Evolutionary conservation across 805 yeast species (phyloP), one percentile per base, ranked within the genome.

Genomic region (Pichia membranifaciens): DNA sequence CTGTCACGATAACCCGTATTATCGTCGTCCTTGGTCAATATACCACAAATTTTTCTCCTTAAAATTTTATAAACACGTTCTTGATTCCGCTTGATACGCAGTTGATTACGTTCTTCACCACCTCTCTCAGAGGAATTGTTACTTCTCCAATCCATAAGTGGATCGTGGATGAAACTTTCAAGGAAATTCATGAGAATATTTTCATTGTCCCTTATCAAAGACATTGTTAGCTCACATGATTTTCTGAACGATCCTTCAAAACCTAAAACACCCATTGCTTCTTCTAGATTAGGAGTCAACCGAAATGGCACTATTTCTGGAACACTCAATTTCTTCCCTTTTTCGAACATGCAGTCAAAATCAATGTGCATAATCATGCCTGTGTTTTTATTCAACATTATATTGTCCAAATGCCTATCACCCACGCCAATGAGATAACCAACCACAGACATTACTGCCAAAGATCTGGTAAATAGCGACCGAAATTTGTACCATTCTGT

Each of bases 241-340:
- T 76, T 80, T 52, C 96, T 74, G 64, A 89, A 93, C 0, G 87
- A 74, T 0, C 99, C 99, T 59, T 93, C 98, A 29, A 87, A 81
- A 1, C 93, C 93, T 40, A 84, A 78, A 0, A 88, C 79, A 2
- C 98, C 98, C 63, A 65, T 63, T 0, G 96, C 97, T 62, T 89
- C 96, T 3, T 82, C 81, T 71, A 93, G 75, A 59, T 93, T 91
- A 43, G 81, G 84, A 0, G 99, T 93, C 41, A 93, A 64, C 54
- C 99, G 72, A 65, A 93, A 93, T 0, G 99, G 99, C 2, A 93
- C 99, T 28, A 87, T 71, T 60, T 93, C 99, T 0, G 99, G 99
- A 5, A 85, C 82, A 0, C 78, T 77, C 18, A 78, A 62, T 2
- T 82, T 81, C 25, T 82, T 67, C 21, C 86, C 87, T 61, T 91